Evolutionary conservation across 768 basidiomycete genomes (phyloP), one percentile per base, ranked within the genome.

Genomic region (Strobilomyces dryophilus): DNA sequence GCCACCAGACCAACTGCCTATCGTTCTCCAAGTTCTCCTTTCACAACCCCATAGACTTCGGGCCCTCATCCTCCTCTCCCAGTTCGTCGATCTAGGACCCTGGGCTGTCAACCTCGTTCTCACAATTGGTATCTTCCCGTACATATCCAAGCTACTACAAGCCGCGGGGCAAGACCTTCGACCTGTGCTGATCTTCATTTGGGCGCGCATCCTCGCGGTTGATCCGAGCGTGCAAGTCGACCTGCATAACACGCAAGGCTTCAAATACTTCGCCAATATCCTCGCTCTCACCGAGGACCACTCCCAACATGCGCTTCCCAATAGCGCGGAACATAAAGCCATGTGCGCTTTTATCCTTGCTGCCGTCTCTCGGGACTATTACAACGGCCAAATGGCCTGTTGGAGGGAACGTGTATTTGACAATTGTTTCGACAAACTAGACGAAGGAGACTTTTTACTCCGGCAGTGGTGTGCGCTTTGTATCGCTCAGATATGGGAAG

Each of bases 271-370:
- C 59, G 84, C 89, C 21, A 80, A 82, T 27, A 84, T 93, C 29
- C 77, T 95, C 8, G 81, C 81, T 8, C 76, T 83, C 26, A 78
- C 77, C 53, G 85, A 89, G 36, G 88, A 89, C 50, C 69, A 74
- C 32, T 64, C 74, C 37, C 68, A 75, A 51, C 59, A 73, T 50
- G 66, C 80, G 39, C 82, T 98, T n/a, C 94, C 95, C 0, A 97
- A 99, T 69, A 84, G 85, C 47, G 88, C 89, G 5, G 97, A 98
- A 66, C 94, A 98, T 70, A 90, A 92, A 59, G 94, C 97, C 1
- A 98, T 98, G 95, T 98, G 95, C 66, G 90, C 93, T 1, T 98
- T 98, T 73, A 94, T 98, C 61, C 83, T 98, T 26, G 81, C 89
- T 21, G 84, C 93, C 14, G 84, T 97, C 46, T 85, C 89, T 37